phyloP scores from a whole-genome alignment of 805 yeast species.

The Saturnispora ahearnii region DNA sequence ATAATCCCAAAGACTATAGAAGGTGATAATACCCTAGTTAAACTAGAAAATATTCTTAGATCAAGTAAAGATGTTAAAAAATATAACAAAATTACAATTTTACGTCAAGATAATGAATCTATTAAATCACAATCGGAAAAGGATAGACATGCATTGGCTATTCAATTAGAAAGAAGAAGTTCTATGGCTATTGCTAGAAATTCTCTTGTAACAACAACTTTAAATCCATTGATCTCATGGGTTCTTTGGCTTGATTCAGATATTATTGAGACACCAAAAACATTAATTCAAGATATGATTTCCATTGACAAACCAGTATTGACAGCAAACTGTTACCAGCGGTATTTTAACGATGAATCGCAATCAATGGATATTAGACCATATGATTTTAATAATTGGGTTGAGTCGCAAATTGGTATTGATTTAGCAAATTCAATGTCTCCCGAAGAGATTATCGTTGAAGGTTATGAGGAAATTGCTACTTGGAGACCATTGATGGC shows the following conservation, averaged over 20 bases:
- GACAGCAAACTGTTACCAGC: slow-evolving; percentile 90
- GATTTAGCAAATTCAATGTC: slow-evolving; percentile 60
- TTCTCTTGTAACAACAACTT: slow-evolving; percentile 78
- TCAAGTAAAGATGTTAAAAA: slow-evolving; percentile 57
- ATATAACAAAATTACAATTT: slow-evolving; percentile 75
- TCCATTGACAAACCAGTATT: slow-evolving; percentile 78
- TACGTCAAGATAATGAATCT: slow-evolving; percentile 84
- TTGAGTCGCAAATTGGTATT: slow-evolving; percentile 71
- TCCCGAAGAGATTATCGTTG: slow-evolving; percentile 89
- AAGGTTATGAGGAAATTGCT: slow-evolving; percentile 89
- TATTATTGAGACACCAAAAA: slow-evolving; percentile 77
- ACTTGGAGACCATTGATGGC: slow-evolving; percentile 96
- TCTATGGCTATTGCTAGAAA: slow-evolving; percentile 94
- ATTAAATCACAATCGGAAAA: slow-evolving; percentile 68
- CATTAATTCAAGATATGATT: slow-evolving; percentile 80
- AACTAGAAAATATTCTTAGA: slow-evolving; percentile 69
- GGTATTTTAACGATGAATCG: slow-evolving; percentile 53
- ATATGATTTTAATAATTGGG: slow-evolving; percentile 96
- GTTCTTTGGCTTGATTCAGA: slow-evolving; percentile 95
- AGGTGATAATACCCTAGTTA: slow-evolving; percentile 71
- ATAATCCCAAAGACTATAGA: slow-evolving; percentile 75
- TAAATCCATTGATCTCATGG: slow-evolving; percentile 90
- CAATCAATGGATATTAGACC: slow-evolving; percentile 60
- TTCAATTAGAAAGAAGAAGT: slow-evolving; percentile 81
- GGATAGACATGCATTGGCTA: slow-evolving; percentile 80